phyloP scores from a whole-genome alignment of 495 filamentous ascomycete species.

The Penicillium taxi region DNA sequence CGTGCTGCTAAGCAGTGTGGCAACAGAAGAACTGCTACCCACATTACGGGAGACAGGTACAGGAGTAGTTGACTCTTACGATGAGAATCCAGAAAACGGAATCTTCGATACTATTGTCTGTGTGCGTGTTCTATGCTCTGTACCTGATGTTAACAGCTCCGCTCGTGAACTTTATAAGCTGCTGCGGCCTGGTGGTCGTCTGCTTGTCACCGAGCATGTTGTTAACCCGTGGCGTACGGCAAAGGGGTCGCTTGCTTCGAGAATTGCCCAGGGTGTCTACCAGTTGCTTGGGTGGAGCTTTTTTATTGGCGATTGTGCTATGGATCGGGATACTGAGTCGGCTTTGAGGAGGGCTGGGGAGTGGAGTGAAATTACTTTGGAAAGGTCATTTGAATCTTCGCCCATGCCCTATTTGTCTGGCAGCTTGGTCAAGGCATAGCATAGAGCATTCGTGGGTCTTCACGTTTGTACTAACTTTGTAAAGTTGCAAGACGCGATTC shows the following conservation, averaged over 20 bases:
- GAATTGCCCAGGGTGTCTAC: conserved; percentile 32
- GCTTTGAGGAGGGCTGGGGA: conserved; percentile 45
- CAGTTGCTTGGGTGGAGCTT: conserved; percentile 30
- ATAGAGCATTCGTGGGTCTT: conserved; percentile 12
- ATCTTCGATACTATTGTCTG: conserved; percentile 62
- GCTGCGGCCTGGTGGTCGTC: conserved; percentile 56
- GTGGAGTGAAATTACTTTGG: conserved; percentile 50
- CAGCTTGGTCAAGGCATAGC: conserved; percentile 44
- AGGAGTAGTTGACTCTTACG: conserved; percentile 6
- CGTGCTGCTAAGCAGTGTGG: conserved; percentile 54
- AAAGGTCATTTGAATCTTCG: conserved; percentile 38
- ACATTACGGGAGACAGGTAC: conserved; percentile 38
- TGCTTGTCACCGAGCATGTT: conserved; percentile 71
- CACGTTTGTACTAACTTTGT: background rate
- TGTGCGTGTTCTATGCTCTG: conserved; percentile 64
- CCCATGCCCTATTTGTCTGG: conserved; percentile 51
- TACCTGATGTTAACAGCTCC: conserved; percentile 53
- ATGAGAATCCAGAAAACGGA: conserved; percentile 14
- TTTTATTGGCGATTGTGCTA: conserved; percentile 52
- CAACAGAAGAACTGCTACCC: conserved; percentile 38
- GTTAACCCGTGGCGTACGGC: conserved; percentile 36
- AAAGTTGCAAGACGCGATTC: background rate
- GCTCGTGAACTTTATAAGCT: conserved; percentile 51
- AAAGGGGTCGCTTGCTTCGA: conserved; percentile 44
- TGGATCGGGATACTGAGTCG: conserved; percentile 48